Percentiles rank a stretch among this genome's conserved stretches.
Evolutionary conservation across 345 rosid species (phyloP).

Genomic region (Gossypium anomalum): DNA sequence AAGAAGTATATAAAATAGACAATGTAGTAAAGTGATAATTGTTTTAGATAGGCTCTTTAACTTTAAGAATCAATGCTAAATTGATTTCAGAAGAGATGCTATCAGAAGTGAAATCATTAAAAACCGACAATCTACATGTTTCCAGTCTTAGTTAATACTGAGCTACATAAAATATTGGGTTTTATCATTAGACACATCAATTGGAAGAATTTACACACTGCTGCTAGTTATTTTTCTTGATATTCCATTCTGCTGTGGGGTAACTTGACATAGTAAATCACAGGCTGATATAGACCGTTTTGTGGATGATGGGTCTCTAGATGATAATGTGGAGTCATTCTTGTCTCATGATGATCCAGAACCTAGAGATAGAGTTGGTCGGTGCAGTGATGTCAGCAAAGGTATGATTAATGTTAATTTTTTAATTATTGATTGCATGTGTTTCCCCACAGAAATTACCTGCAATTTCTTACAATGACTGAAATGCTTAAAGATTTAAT

Average conservation of each 20-base stretch:
- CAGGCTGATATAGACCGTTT: constrained; percentile 54
- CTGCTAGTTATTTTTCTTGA: not conserved
- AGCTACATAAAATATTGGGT: not conserved
- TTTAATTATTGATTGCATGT: not conserved
- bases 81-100: not conserved
- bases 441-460: not conserved
- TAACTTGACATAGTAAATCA: constrained; percentile 19
- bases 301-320: constrained; percentile 52
- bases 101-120: not conserved
- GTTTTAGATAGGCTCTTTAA: not conserved
- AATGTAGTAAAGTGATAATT: not conserved
- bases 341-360: constrained; percentile 50
- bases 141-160: not conserved
- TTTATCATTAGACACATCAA: constrained; percentile 6
- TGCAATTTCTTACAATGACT: not conserved
- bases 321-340: constrained; percentile 53
- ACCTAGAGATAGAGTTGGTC: constrained; percentile 36
- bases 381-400: constrained; percentile 34
- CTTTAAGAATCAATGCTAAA: not conserved
- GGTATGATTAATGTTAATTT: constrained; percentile 30
- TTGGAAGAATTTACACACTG: not conserved
- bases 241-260: constrained; percentile 11
- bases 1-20: not conserved
- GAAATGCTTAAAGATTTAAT: not conserved
- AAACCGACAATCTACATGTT: not conserved